Base-by-base conservation (phyloP, 2,329 filamentous ascomycete genomes). In the Ophioceras dolichostomum region DNA sequence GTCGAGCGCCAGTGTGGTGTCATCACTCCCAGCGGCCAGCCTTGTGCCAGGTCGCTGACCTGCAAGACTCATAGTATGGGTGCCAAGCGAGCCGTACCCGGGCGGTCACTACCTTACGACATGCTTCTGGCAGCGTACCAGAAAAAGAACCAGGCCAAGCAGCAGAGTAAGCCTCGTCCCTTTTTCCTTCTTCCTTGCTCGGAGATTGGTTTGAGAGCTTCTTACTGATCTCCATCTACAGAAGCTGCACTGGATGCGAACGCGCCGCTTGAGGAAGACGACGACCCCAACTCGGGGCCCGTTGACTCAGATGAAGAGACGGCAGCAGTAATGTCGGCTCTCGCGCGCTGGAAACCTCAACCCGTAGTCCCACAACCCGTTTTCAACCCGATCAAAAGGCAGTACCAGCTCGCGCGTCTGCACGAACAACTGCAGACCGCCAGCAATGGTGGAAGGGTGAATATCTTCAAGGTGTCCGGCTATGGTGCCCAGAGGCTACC, bases 71-170 rank as follows among this genome's bases (percentile, higher is more conserved):
- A 95, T 47, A 80, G 73, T n/a, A 94, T 95, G 88, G 87, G 88
- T 10, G 82, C 88, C 5, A 95, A 95, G 60, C 73, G 88, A 47
- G 82, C 83, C 1, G 88, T 95, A 3, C 82, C 85, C 5, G 88
- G 88, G 1, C 72, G 88, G 43, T 91, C 83, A 32, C 62, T 94
- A 41, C 88, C 88, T 2, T 95, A 95, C 53, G 87, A 94, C 57
- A 91, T 94, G 80, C 65, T 95, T 28, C 69, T 95, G 27, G 79
- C 83, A 12, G 80, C 82, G 7, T 91, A 91, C 52, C 84, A 91
- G 58, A 95, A 96, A 70, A 96, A 95, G 68, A 98, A 98, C 51
- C 91, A 96, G 58, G 91, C 91, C 17, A 94, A 94, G 53, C 85
- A 94, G 63, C 91, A 96, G 59, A 94, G 85, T 88, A 68, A 62